These are phyloP conservation scores for Adiantum capillusveneris DNA, from an alignment of 75 land plant species.

Conservation along the genomic window DNA sequence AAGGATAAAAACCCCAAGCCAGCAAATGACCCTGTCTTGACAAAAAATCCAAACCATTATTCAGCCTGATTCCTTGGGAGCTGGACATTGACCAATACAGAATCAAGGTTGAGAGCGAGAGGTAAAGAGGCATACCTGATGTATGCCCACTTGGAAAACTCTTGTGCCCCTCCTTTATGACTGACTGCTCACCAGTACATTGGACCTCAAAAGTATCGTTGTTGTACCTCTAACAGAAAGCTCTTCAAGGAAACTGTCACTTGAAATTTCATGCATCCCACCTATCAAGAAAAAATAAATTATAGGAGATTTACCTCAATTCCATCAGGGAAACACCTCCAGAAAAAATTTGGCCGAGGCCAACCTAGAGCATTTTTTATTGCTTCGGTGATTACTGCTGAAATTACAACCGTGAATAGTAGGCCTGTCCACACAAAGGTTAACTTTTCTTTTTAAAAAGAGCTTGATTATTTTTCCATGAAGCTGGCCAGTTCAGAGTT, in stretches of 20 bases:
- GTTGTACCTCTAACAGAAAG: slow-evolving; percentile 37
- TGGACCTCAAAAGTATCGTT: slow-evolving; percentile 33
- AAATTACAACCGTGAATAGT: slow-evolving; percentile 51
- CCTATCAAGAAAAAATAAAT: neutral
- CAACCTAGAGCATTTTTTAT: slow-evolving; percentile 87
- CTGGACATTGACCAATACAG: no score
- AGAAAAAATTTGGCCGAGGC: slow-evolving; percentile 89
- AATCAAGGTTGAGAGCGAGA: no score
- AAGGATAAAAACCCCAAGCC: slow-evolving; percentile 67
- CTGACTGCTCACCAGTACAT: slow-evolving; percentile 46
- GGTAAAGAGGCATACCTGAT: slow-evolving; percentile 26
- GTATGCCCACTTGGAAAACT: slow-evolving; percentile 77
- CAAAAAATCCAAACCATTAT: no score
- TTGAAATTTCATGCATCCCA: neutral
- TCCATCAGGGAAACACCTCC: slow-evolving; percentile 95
- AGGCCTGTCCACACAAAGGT: slow-evolving; percentile 47
- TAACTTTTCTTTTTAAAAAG: no score
- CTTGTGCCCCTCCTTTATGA: slow-evolving; percentile 86
- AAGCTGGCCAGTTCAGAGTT: no score
- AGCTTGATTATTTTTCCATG: no score
- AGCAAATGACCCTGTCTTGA: slow-evolving; percentile 76
- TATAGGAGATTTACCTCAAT: slow-evolving; percentile 24
- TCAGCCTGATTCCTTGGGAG: no score
- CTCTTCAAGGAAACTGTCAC: neutral
- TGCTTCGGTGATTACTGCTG: slow-evolving; percentile 74